Conservation (phyloP, 768 basidiomycete genomes). For the Mycena galopus region DNA sequence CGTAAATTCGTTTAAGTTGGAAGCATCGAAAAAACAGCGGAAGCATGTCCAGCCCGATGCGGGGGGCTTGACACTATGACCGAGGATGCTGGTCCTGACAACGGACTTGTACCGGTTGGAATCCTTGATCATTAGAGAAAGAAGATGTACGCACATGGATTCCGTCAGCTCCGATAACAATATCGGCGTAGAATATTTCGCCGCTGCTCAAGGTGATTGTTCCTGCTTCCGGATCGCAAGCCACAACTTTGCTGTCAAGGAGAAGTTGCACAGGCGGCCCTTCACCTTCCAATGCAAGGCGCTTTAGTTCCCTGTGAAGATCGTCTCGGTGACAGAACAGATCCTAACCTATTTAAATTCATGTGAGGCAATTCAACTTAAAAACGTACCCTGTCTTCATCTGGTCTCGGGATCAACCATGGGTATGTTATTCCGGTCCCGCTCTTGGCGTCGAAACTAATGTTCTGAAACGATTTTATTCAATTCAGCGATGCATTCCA, state of each 20-base stretch:
- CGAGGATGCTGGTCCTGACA: conserved; percentile 18
- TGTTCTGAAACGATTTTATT: conserved; percentile 22
- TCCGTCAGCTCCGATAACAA: neutral
- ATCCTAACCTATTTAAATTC: neutral
- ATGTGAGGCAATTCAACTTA: neutral
- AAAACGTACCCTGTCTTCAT: conserved; percentile 28
- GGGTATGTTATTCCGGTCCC: neutral
- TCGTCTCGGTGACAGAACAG: conserved; percentile 19
- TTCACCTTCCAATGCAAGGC: conserved; percentile 21
- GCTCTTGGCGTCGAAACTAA: conserved; percentile 8
- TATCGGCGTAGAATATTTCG: conserved; percentile 47
- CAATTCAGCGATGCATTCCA: neutral
- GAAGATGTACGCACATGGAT: neutral
- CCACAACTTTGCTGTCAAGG: conserved; percentile 14
- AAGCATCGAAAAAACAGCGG: conserved; percentile 10
- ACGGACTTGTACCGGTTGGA: neutral
- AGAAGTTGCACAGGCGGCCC: conserved; percentile 11
- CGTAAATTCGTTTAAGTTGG: neutral
- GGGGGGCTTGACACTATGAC: neutral
- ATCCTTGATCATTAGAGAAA: neutral
- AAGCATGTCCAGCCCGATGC: conserved; percentile 18
- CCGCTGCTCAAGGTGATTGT: conserved; percentile 50
- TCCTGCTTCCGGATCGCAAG: conserved; percentile 42
- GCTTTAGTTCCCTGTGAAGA: conserved; percentile 21
- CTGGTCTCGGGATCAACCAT: neutral